Evolutionary conservation across 2,329 filamentous ascomycete species (phyloP), one percentile per base, ranked within the genome.

Genomic region (Xylariaceae sp.): DNA sequence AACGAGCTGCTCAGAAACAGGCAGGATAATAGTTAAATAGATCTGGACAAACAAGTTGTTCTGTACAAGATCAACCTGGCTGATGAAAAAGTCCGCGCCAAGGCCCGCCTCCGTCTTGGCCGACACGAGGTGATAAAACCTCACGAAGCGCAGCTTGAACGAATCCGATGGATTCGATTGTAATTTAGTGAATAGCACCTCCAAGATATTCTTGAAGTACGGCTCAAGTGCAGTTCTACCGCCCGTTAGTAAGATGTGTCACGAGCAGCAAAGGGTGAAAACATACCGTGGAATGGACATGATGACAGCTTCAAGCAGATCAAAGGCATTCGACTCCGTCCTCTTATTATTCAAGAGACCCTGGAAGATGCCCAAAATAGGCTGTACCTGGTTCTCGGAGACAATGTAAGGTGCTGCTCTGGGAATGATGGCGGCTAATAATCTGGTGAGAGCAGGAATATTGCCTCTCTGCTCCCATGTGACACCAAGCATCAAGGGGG

Each of bases 401-500:
- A 88, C 73, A 59, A 99, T 90, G 39, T 83, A 78, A 49, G 83
- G 75, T 3, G 85, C 79, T 22, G 86, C 87, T 58, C 88, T 86
- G 14, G 89, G 85, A 58, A 97, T 86, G 59, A 97, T 87, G 14
- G 90, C 87, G 11, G 86, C 83, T 42, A 99, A 74, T 42, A 99
- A 78, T 50, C 94, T 85, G 27, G 90, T 87, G 59, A 96, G 82
- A 4, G 91, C 94, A 6, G 95, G 95, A 2, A 96, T 86, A 62
- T 96, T 99, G 62, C 94, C 94, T 64, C 87, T 85, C 5, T 86
- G 88, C 58, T 96, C 90, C 94, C 95, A 99, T 56, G 95, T 78
- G 1, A 81, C 73, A n/a, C 89, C 89, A 57, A 82, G 82, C 41
- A 99, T 79, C 31, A 97, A 81, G 5, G 90, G 89, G 0, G 77